These are phyloP conservation scores for Ensete ventricosum DNA, from an alignment of 176 grass and related monocot species.

Conservation along the genomic window DNA sequence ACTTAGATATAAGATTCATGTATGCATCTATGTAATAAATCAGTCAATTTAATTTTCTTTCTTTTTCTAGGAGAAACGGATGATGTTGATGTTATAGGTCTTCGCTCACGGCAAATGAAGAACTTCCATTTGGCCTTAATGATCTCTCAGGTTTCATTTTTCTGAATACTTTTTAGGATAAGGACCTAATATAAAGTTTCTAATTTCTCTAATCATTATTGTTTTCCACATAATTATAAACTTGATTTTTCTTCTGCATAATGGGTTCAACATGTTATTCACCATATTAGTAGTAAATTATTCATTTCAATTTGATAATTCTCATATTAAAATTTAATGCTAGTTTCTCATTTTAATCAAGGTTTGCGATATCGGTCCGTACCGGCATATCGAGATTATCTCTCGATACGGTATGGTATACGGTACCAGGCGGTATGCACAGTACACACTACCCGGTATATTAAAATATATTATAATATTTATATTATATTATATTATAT, in stretches of 20 bases:
- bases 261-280: no score
- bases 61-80: constrained; percentile 62
- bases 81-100: constrained; percentile 53
- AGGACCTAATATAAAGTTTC: not conserved
- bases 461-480: no score
- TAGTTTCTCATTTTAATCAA: no score
- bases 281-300: no score
- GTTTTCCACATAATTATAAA: not conserved
- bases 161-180: not conserved
- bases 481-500: no score
- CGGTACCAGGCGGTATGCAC: no score
- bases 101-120: constrained; percentile 91
- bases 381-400: no score
- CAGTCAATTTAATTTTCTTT: not conserved
- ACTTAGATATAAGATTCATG: not conserved
- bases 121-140: constrained; percentile 89
- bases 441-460: no score
- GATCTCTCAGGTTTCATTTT: constrained; percentile 78
- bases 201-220: not conserved
- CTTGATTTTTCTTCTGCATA: not conserved
- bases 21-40: not conserved
- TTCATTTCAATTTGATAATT: no score
- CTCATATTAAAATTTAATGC: no score
- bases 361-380: no score
- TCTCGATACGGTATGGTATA: no score